Conservation (phyloP, 345 rosid genomes). For the Aquilaria malaccensis region DNA sequence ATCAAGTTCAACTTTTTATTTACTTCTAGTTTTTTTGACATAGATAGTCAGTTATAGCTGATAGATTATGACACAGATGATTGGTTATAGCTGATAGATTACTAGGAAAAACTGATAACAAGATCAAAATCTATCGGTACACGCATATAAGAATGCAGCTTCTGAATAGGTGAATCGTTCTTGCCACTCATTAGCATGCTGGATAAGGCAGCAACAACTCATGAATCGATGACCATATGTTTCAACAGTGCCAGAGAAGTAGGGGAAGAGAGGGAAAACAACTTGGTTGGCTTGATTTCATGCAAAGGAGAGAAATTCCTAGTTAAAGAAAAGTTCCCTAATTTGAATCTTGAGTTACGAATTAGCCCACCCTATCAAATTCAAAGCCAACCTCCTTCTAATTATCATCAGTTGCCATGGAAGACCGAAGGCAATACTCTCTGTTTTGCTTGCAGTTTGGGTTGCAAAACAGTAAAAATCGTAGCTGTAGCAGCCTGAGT, state of each 20-base stretch:
- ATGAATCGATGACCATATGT: conserved; percentile 26
- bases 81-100: conserved; percentile 60
- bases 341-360: too few relatives aligned
- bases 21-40: not conserved
- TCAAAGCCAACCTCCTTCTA: not conserved
- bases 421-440: conserved; percentile 14
- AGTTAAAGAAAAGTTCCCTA: too few relatives aligned
- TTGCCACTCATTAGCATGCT: conserved; percentile 45
- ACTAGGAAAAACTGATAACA: conserved; percentile 71
- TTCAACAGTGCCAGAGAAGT: conserved; percentile 20
- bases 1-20: not conserved
- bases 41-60: conserved; percentile 40
- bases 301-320: conserved; percentile 11
- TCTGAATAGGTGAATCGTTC: conserved; percentile 56
- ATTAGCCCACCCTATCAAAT: too few relatives aligned
- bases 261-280: conserved; percentile 12
- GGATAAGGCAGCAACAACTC: conserved; percentile 23
- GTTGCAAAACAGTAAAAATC: conserved; percentile 39
- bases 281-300: conserved; percentile 9
- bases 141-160: conserved; percentile 65
- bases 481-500: conserved; percentile 31
- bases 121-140: conserved; percentile 73
- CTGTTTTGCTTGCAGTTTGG: conserved; percentile 55
- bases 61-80: conserved; percentile 24
- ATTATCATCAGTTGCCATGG: conserved; percentile 8